A percentile compares a stretch with the other conserved stretches of the same genome.
Evolutionary conservation across 2,329 filamentous ascomycete genomes (phyloP).

Genomic region (Epichloe uncinata): DNA sequence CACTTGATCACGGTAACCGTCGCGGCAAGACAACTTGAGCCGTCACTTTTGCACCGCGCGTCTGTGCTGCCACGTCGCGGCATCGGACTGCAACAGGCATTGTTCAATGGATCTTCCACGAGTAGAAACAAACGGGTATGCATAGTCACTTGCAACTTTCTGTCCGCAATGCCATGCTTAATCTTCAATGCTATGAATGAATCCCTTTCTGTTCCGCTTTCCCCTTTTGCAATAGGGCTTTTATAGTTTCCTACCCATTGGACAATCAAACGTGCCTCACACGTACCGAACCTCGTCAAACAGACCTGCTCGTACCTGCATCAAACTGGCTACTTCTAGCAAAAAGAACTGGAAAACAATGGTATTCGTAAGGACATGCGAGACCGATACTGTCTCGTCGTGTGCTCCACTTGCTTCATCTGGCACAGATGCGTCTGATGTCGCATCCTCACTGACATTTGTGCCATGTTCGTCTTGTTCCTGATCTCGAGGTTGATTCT

Average conservation of each 20-base stretch:
- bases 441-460: neutral
- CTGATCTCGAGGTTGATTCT: conserved; percentile 9
- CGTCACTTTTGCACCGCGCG: too few species aligned
- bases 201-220: neutral
- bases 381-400: conserved; percentile 47
- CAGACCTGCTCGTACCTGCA: conserved; percentile 60
- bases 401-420: conserved; percentile 11
- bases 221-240: too few species aligned
- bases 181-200: neutral
- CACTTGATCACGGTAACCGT: too few species aligned
- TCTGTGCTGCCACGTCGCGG: too few species aligned
- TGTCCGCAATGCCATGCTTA: neutral
- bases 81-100: too few species aligned
- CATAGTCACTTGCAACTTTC: neutral
- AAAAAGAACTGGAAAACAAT: conserved; percentile 70
- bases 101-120: too few species aligned
- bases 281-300: conserved; percentile 63
- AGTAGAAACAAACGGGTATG: neutral
- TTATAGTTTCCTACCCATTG: too few species aligned
- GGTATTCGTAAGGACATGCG: conserved; percentile 67
- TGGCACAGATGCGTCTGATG: neutral
- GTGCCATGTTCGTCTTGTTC: neutral
- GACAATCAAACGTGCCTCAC: conserved; percentile 5
- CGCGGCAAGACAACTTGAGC: too few species aligned
- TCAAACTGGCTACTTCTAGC: conserved; percentile 59